Conservation (phyloP, 2,329 filamentous ascomycete genomes). For the Fusarium poae region DNA sequence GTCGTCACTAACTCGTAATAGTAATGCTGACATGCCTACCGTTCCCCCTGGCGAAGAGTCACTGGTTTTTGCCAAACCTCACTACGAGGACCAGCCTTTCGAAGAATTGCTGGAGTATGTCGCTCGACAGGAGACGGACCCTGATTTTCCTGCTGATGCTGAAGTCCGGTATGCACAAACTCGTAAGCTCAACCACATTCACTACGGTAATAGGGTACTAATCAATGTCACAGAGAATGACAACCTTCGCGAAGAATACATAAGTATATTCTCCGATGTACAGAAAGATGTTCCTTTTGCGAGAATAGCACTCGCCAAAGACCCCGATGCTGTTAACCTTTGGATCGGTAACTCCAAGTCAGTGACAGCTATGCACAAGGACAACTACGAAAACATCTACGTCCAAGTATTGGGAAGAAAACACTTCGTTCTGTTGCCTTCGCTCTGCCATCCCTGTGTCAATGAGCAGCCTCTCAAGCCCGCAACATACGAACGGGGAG, state of each 20-base stretch:
- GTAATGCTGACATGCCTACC: slow-evolving; percentile 57
- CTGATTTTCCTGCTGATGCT: slow-evolving; percentile 45
- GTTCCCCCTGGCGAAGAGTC: slow-evolving; percentile 46
- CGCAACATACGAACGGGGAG: slow-evolving; percentile 68
- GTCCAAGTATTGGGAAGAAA: slow-evolving; percentile 80
- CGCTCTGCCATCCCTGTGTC: slow-evolving; percentile 76
- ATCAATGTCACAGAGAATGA: slow-evolving; percentile 74
- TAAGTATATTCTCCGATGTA: slow-evolving; percentile 71
- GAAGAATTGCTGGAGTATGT: slow-evolving; percentile 72
- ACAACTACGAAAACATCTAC: slow-evolving; percentile 89
- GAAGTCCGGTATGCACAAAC: slow-evolving; percentile 82
- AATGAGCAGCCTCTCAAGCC: slow-evolving; percentile 70
- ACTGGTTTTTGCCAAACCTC: slow-evolving; percentile 76
- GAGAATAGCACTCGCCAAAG: slow-evolving; percentile 73
- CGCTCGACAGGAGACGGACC: slow-evolving; percentile 65
- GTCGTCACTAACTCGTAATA: slow-evolving; percentile 30
- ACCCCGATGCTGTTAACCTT: slow-evolving; percentile 82
- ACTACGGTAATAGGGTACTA: not conserved
- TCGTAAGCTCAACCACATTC: slow-evolving; percentile 60
- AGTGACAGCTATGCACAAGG: slow-evolving; percentile 80
- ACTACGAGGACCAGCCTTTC: slow-evolving; percentile 75
- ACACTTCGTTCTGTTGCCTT: slow-evolving; percentile 81
- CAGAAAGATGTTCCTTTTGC: slow-evolving; percentile 77
- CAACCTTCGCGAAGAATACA: slow-evolving; percentile 81
- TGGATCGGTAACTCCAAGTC: slow-evolving; percentile 83